Conservation (phyloP, 1,284 basidiomycete species). For the Cryptococcus sp. region DNA sequence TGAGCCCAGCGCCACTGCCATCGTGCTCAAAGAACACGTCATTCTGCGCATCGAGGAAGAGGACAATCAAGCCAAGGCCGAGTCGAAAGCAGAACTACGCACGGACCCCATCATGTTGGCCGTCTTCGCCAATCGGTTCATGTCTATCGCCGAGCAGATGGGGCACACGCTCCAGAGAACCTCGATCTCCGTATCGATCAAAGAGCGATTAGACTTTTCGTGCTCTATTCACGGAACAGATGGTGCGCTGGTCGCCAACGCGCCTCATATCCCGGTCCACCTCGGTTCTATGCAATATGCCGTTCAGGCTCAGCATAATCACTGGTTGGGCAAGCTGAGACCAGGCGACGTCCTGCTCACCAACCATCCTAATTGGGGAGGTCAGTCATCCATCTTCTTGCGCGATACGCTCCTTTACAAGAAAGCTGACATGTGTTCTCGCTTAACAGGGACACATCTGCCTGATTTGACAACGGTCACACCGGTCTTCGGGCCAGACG, state of each 20-base stretch:
- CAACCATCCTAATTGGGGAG: slow-evolving; percentile 51
- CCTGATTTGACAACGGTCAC: slow-evolving; percentile 40
- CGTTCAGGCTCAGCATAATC: slow-evolving; percentile 49
- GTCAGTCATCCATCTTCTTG: background rate
- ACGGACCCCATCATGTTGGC: slow-evolving; percentile 56
- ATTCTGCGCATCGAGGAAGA: slow-evolving; percentile 62
- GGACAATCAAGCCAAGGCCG: background rate
- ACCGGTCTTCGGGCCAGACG: slow-evolving; percentile 30
- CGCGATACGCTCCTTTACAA: background rate
- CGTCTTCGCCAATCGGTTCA: slow-evolving; percentile 57
- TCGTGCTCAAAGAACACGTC: slow-evolving; percentile 61
- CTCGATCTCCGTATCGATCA: slow-evolving; percentile 48
- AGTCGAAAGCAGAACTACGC: slow-evolving; percentile 13
- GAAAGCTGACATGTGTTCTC: background rate
- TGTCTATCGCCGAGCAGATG: slow-evolving; percentile 57
- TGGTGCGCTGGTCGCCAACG: slow-evolving; percentile 56
- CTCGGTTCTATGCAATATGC: slow-evolving; percentile 51
- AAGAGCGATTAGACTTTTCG: slow-evolving; percentile 52
- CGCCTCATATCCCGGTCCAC: slow-evolving; percentile 58
- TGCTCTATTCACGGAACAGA: slow-evolving; percentile 58
- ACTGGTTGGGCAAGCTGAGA: slow-evolving; percentile 38
- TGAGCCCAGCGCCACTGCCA: slow-evolving; percentile 27
- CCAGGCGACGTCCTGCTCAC: slow-evolving; percentile 56
- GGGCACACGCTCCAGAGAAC: slow-evolving; percentile 56
- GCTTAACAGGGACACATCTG: slow-evolving; percentile 26